phyloP scores from a whole-genome alignment of 371 early-diverging fungal genomes.

The Mucor mucedo region DNA sequence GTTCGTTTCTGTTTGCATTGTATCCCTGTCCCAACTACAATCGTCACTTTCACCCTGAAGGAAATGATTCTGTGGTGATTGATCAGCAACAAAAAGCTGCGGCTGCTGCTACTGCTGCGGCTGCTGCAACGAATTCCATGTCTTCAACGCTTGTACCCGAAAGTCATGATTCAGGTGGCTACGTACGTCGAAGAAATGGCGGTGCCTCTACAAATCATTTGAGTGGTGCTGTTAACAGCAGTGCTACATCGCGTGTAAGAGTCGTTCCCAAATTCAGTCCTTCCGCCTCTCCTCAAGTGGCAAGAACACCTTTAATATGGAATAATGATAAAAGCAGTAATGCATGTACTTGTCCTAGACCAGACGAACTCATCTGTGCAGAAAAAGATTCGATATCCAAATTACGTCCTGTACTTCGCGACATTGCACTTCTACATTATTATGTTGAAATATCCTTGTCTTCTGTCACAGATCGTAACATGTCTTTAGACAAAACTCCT shows the following conservation, averaged over 20 bases:
- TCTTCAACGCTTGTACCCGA: neutral
- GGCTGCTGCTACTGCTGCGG: neutral
- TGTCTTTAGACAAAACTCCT: conserved; percentile 46
- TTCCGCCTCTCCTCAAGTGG: conserved; percentile 17
- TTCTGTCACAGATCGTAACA: conserved; percentile 53
- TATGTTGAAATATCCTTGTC: conserved; percentile 60
- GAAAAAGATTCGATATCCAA: conserved; percentile 33
- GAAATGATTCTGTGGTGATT: neutral
- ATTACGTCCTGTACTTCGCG: conserved; percentile 30
- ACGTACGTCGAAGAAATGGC: neutral
- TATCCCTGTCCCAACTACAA: conserved; percentile 49
- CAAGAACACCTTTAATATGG: conserved; percentile 24
- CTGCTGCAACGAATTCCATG: neutral
- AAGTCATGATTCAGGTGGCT: neutral
- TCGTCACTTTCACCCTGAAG: conserved; percentile 24
- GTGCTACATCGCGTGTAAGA: conserved; percentile 15
- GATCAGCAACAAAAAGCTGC: conserved; percentile 12
- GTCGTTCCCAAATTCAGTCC: conserved; percentile 31
- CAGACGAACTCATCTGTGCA: conserved; percentile 32
- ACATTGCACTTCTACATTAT: conserved; percentile 59
- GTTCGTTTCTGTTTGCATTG: conserved; percentile 43
- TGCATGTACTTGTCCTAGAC: conserved; percentile 37
- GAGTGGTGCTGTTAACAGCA: neutral
- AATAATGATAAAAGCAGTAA: conserved; percentile 18
- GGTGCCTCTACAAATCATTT: neutral